A percentile compares a stretch with the other conserved stretches of the same genome.
These are phyloP conservation scores for Oenanthe javanica DNA, from an alignment of 140 eudicot species.

Conservation along the genomic window DNA sequence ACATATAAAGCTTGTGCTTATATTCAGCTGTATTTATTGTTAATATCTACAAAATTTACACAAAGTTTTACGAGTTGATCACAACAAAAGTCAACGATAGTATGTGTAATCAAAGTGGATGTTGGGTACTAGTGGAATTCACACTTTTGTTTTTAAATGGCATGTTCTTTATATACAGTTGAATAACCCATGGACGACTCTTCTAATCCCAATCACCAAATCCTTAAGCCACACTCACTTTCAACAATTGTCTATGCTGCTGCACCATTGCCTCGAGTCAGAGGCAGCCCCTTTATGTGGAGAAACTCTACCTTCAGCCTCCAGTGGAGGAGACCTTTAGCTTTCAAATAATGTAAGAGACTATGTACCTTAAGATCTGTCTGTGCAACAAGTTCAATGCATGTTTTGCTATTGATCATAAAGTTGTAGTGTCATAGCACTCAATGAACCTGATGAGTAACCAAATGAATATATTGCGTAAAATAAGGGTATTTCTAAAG, in stretches of 20 bases:
- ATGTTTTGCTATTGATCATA: background rate
- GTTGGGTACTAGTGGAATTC: too few relatives aligned
- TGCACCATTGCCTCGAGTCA: constrained; percentile 13
- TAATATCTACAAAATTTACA: too few relatives aligned
- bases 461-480: background rate
- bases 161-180: constrained; percentile 33
- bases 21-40: background rate
- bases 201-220: constrained; percentile 21
- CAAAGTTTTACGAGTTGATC: background rate
- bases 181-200: constrained; percentile 42
- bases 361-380: background rate
- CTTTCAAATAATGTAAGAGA: background rate
- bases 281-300: constrained; percentile 36
- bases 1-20: background rate
- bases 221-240: background rate
- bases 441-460: background rate
- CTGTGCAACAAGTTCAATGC: background rate
- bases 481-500: background rate
- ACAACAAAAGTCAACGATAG: background rate
- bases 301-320: constrained; percentile 45
- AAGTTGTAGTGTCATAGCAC: background rate
- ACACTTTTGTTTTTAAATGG: constrained; percentile 25
- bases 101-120: background rate
- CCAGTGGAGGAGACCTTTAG: constrained; percentile 1
- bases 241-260: constrained; percentile 16